A percentile compares a stretch with the other conserved stretches of the same genome.
Evolutionary conservation across 1,284 basidiomycete species (phyloP).

Genomic region (Ganoderma boninense): DNA sequence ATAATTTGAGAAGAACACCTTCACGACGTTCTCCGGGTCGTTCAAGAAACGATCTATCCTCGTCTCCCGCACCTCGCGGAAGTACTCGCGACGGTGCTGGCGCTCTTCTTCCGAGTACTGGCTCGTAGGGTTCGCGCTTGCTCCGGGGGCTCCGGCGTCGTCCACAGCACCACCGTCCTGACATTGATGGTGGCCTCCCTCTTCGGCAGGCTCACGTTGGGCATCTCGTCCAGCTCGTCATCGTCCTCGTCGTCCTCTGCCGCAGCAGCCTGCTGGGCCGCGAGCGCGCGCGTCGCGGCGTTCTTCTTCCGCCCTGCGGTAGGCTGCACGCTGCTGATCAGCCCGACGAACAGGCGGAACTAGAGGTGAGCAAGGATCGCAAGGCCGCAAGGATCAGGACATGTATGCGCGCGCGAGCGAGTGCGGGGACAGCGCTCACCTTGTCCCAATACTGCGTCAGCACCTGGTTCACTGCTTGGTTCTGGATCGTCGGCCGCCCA

Average conservation of each 20-base stretch:
- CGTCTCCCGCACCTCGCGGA: conserved; percentile 50
- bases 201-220: conserved; percentile 17
- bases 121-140: neutral
- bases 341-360: conserved; percentile 65
- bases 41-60: conserved; percentile 59
- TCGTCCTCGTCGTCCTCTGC: conserved; percentile 31
- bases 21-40: conserved; percentile 60
- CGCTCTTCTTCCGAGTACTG: conserved; percentile 25
- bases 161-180: conserved; percentile 4
- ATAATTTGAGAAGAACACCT: conserved; percentile 71
- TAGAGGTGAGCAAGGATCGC: too few relatives aligned
- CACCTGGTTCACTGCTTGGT: conserved; percentile 52
- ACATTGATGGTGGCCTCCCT: conserved; percentile 23
- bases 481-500: conserved; percentile 54
- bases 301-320: conserved; percentile 38
- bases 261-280: conserved; percentile 15
- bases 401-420: neutral
- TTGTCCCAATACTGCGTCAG: conserved; percentile 68
- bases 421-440: conserved; percentile 44
- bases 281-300: conserved; percentile 23
- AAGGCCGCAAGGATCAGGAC: neutral
- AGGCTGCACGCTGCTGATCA: conserved; percentile 48
- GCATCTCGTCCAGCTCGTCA: conserved; percentile 28
- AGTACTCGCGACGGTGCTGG: conserved; percentile 44
- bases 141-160: neutral